A percentile compares a stretch with the other conserved stretches of the same genome.
Conservation (phyloP, 75 land plant genomes). For the Cryptomeria japonica region DNA sequence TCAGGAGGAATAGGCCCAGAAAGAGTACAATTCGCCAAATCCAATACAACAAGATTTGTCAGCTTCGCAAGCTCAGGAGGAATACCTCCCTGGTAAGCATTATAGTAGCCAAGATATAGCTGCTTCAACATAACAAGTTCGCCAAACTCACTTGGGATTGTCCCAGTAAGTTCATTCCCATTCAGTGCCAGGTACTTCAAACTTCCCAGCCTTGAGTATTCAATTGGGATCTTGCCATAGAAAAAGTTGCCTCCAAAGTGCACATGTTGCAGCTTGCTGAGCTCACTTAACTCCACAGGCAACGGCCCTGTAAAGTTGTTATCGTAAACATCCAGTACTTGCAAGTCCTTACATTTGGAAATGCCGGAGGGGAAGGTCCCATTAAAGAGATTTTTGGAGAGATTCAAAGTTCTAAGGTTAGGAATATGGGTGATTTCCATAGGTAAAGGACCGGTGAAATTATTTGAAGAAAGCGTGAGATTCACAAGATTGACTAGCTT, state of each 20-base stretch:
- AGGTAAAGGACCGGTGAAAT: conserved; percentile 53
- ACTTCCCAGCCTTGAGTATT: conserved; percentile 38
- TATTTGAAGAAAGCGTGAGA: conserved; percentile 51
- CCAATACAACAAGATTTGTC: conserved; percentile 49
- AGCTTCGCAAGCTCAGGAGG: conserved; percentile 67
- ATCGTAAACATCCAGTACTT: conserved; percentile 59
- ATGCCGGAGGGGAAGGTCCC: conserved; percentile 41
- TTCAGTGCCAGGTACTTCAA: conserved; percentile 48
- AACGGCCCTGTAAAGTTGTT: conserved; percentile 66
- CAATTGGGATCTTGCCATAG: conserved; percentile 56
- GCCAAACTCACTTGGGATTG: conserved; percentile 65
- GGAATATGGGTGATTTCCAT: conserved; percentile 25
- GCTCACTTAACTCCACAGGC: conserved; percentile 43
- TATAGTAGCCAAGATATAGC: conserved; percentile 73
- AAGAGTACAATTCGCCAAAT: conserved; percentile 58
- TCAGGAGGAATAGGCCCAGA: conserved; percentile 53
- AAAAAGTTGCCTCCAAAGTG: conserved; percentile 81
- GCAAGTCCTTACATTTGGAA: conserved; percentile 34
- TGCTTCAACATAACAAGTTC: conserved; percentile 39
- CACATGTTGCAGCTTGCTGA: conserved; percentile 46
- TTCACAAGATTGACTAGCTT: conserved; percentile 34
- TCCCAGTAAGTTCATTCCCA: conserved; percentile 54
- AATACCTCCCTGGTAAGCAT: conserved; percentile 52
- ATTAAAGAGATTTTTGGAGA: conserved; percentile 63
- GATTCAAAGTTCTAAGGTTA: conserved; percentile 46